Base-by-base conservation (phyloP, 768 basidiomycete genomes). In the Boletus barrowsii region DNA sequence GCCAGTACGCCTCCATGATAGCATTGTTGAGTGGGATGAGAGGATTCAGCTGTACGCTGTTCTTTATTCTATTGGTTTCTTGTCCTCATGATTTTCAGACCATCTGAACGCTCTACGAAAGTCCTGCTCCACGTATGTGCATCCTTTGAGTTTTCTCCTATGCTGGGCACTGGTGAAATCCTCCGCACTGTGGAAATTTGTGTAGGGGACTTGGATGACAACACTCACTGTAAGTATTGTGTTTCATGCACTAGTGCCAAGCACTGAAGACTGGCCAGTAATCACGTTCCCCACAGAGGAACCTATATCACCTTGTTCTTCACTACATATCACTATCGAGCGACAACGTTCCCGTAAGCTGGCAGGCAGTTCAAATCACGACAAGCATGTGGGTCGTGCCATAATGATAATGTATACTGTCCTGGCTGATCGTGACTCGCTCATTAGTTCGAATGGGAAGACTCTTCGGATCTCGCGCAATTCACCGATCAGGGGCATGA, bases 111-210 rank as follows among this genome's bases (percentile, higher is more conserved):
- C 15, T 51, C 48, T 18, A 42, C 22, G 22, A 22, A 26, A 10
- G n/a, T 53, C 17, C 32, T 11, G 3, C 10, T 49, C 13, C 17
- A 22, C 20, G 10, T 54, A 4, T 42, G 18, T 13, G 54, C 54
- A 37, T 51, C 54, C 2, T 55, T 55, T 18, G 49, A 55, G 22
- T 40, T 44, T 26, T 44, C 54, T 7, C 54, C 53, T 1, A 43
- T 49, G 47, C 14, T 54, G 3, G 53, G 47, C 22, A 30, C 14
- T 3, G 53, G 54, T 9, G 49, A 55, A 22, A 4, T 30, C 17
- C 43, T 55, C 3, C 33, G 30, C 10, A 45, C 17, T 2, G 15
- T 17, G 1, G 37, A 45, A 4, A 20, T 26, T 3, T 10, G 22
- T 20, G 43, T 35, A 17, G 17, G 37, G 8, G 45, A 48, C 10